phyloP scores from a whole-genome alignment of 805 yeast species.

The Candida sonorensis region DNA sequence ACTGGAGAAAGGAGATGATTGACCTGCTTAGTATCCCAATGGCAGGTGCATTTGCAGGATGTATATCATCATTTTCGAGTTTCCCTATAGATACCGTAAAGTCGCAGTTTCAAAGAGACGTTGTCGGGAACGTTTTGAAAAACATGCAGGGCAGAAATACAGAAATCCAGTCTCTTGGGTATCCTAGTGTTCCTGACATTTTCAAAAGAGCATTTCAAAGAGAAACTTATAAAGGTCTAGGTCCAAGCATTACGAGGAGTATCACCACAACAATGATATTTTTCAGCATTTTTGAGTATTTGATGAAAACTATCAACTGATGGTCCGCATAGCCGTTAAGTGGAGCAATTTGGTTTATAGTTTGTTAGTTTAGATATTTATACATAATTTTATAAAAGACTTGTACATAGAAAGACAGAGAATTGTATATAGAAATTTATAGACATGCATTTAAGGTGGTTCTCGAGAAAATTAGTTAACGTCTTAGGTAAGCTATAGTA shows the following conservation, averaged over 20 bases:
- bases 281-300: conserved; percentile 63
- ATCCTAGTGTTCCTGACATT: conserved; percentile 21
- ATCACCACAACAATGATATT: conserved; percentile 69
- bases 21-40: conserved; percentile 44
- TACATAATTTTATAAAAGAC: no score
- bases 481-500: no score
- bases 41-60: conserved; percentile 79
- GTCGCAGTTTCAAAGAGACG: conserved; percentile 66
- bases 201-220: conserved; percentile 27
- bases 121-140: conserved; percentile 60
- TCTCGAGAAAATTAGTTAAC: no score
- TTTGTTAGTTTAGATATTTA: no score
- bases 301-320: conserved; percentile 49
- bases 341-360: no score
- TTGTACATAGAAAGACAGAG: no score
- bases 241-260: conserved; percentile 67
- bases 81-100: conserved; percentile 82
- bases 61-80: conserved; percentile 64
- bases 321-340: no score
- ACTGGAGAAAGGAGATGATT: conserved; percentile 17
- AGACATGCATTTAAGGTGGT: no score
- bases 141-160: conserved; percentile 39
- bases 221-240: conserved; percentile 68
- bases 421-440: no score
- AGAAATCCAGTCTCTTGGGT: conserved; percentile 28